Conservation (phyloP, 1,284 basidiomycete species). For the Thecaphora frezii region DNA sequence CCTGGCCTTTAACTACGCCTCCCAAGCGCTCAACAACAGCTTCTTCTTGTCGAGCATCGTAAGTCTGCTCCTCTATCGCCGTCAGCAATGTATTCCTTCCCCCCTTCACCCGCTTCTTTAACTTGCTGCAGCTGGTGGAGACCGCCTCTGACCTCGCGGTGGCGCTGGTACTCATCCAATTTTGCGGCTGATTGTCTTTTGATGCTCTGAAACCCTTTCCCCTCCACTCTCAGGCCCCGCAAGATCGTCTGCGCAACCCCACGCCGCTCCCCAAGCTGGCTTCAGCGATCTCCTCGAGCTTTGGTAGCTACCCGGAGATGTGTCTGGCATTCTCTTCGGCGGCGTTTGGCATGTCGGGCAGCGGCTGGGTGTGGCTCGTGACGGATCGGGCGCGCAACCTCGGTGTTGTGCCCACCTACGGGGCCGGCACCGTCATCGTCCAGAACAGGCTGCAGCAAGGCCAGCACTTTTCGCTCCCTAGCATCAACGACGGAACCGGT, state of each 20-base stretch:
- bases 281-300: conserved; percentile 65
- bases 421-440: conserved; percentile 83
- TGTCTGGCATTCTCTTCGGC: conserved; percentile 77
- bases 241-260: conserved; percentile 21
- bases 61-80: conserved; percentile 61
- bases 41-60: conserved; percentile 89
- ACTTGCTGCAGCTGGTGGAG: no score
- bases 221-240: conserved; percentile 9
- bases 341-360: conserved; percentile 72
- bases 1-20: conserved; percentile 86
- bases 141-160: no score
- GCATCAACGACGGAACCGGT: conserved; percentile 43
- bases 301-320: conserved; percentile 71
- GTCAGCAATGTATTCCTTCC: conserved; percentile 1
- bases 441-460: conserved; percentile 50
- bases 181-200: no score
- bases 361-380: conserved; percentile 87
- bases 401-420: conserved; percentile 81
- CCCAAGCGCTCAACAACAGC: conserved; percentile 88
- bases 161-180: no score
- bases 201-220: background rate
- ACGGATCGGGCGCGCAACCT: conserved; percentile 69
- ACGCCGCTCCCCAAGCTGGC: conserved; percentile 53
- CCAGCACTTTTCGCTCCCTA: conserved; percentile 35
- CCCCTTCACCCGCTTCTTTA: background rate